Evolutionary conservation across 2,329 filamentous ascomycete genomes (phyloP), one percentile per base, ranked within the genome.

Genomic region (Nemania serpens): DNA sequence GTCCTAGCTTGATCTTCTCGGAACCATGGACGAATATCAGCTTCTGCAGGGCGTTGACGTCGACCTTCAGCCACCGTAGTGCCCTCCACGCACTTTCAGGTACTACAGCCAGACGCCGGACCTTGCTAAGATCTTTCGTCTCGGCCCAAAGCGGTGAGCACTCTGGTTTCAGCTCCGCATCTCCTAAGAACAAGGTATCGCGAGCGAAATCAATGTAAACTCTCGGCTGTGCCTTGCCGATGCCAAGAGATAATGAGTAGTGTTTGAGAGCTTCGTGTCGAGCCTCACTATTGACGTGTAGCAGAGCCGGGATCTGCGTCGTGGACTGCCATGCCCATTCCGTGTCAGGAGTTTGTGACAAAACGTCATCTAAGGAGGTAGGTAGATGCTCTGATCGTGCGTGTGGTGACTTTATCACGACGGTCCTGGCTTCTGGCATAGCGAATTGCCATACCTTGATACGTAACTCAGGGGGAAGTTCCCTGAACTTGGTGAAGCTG

Each of bases 391-490:
- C 46, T 3, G 42, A 48, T 25, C 20, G 65, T 12, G 62, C 25
- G 42, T 60, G 63, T 6, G 71, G 70, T 9, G 72, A 72, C 41
- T 70, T 70, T 39, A 74, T 58, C 1, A 69, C 59, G 7, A 75
- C 68, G 5, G 68, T 71, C 34, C 73, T 69, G 11, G 70, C 47
- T 5, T 64, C 70, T 4, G 72, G 71, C 64, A 75, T 69, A 34
- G 71, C 68, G 54, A 71, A 49, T 58, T 74, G 69, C 71, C 71
- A 75, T 41, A 75, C 70, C 48, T 70, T 74, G 55, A 75, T 71
- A 15, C 72, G 71, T 47, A 75, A 37, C 51, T 75, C 73, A 29
- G 73, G 70, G 1, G 73, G 73, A 9, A 75, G 72, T 9, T 71
- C 47, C 42, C 63, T 62, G 66, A 75, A 75, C 42, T 65, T 66